Evolutionary conservation across 2,329 filamentous ascomycete genomes (phyloP).

Genomic region (Sordariomycetes sp.): DNA sequence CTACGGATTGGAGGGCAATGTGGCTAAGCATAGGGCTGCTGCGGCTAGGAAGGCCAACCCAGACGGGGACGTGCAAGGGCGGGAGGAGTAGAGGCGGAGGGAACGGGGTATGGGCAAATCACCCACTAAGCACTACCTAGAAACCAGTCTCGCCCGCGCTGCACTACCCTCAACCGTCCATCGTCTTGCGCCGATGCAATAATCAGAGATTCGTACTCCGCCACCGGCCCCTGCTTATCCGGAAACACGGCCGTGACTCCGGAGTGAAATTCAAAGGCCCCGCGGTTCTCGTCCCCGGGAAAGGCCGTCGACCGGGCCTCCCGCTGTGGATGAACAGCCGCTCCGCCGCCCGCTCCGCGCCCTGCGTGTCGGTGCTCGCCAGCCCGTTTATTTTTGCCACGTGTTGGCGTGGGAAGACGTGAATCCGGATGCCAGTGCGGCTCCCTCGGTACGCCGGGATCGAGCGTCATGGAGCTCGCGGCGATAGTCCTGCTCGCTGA

Average conservation of each 20-base stretch:
- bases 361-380: not conserved
- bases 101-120: too few species aligned
- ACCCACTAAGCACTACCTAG: too few species aligned
- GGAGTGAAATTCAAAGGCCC: slow-evolving; percentile 56
- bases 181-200: too few species aligned
- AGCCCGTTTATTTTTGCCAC: too few species aligned
- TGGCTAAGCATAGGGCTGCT: too few species aligned
- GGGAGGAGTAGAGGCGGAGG: too few species aligned
- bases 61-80: too few species aligned
- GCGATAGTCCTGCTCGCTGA: slow-evolving; percentile 56
- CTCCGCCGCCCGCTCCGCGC: slow-evolving; percentile 42
- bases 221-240: slow-evolving; percentile 47
- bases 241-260: slow-evolving; percentile 62
- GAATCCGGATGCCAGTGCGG: slow-evolving; percentile 63
- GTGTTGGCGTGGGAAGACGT: slow-evolving; percentile 12
- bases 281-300: slow-evolving; percentile 46
- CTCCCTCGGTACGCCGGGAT: slow-evolving; percentile 53
- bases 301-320: slow-evolving; percentile 53
- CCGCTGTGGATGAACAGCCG: slow-evolving; percentile 63
- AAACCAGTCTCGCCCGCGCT: too few species aligned
- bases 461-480: slow-evolving; percentile 50
- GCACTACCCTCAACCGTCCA: too few species aligned
- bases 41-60: too few species aligned
- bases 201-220: too few species aligned
- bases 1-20: too few species aligned